Conservation (phyloP, 305 asterid species). For the Fraxinus sp. region DNA sequence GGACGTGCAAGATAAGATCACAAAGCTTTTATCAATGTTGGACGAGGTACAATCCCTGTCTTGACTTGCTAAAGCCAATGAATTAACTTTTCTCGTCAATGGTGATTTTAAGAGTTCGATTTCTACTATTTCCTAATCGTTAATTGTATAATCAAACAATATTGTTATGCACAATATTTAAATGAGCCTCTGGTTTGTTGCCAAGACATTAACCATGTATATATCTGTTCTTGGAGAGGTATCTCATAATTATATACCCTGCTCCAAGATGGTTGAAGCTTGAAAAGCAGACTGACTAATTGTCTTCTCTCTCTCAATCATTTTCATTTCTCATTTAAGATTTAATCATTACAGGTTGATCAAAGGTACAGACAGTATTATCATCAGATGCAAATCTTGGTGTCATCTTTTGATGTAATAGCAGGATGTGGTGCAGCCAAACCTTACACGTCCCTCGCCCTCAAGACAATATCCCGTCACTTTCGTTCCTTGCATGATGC, state of each 20-base stretch:
- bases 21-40: constrained; percentile 76
- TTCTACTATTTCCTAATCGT: neutral
- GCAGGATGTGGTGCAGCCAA: constrained; percentile 81
- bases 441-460: constrained; percentile 85
- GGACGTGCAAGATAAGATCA: constrained; percentile 61
- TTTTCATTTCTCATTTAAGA: constrained; percentile 18
- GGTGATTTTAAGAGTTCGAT: neutral
- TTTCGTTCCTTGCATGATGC: constrained; percentile 84
- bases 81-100: neutral
- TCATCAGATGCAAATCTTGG: constrained; percentile 84
- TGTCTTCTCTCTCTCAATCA: neutral
- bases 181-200: neutral
- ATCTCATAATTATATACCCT: neutral
- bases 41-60: constrained; percentile 61
- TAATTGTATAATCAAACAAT: neutral
- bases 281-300: neutral
- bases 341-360: constrained; percentile 60
- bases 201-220: neutral
- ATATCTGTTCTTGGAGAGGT: neutral
- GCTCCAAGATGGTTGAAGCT: neutral
- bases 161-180: neutral
- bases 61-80: neutral
- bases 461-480: constrained; percentile 83
- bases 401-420: constrained; percentile 70
- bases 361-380: constrained; percentile 72